Base-by-base conservation (phyloP, 2,329 filamentous ascomycete species). In the Verticillium zaregamsianum region DNA sequence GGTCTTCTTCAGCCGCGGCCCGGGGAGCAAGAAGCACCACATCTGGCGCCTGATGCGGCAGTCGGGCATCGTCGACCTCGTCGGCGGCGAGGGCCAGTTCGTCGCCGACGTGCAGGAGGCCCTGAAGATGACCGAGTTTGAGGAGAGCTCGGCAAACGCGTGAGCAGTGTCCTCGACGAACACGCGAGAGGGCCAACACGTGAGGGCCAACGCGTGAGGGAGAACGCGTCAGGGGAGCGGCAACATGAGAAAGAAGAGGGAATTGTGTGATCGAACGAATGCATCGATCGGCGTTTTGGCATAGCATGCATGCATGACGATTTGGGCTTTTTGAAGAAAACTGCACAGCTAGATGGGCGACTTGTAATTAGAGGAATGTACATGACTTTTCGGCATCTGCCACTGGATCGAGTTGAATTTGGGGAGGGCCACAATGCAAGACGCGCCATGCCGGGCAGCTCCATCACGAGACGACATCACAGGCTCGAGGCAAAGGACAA, bases 51-150 rank as follows among this genome's bases (percentile, higher is more conserved):
- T 92, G 59, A 91, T 98, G 77, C 80, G 87, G 60, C 82, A 85
- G 60, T 93, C 90, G 67, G 94, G 95, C 3, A 97, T 99, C 66
- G 85, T 97, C 1, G 91, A 92, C 1, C 80, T 90, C 59, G 91
- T 90, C 62, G 94, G 94, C 2, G 94, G 93, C 0, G 81, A 85
- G 70, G 74, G 81, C 1, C 88, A 95, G 68, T 97, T 97, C 74
- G 90, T 96, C 9, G 82, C 85, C 28, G 89, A 91, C 66, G 93
- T 98, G 1, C 88, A 93, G 59, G 91, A 96, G 72, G 95, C 95
- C 2, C 75, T 99, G 68, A 84, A 88, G 59, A 79, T 93, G 79
- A 92, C 90, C 0, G 93, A 97, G 77, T 80, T 87, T 11, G 89
- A 92, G 72, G 84, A 86, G 60, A 79, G 76, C 59, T 68, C 74